Conservation (phyloP, 2,329 filamentous ascomycete species). For the Cyphellophora attinorum region DNA sequence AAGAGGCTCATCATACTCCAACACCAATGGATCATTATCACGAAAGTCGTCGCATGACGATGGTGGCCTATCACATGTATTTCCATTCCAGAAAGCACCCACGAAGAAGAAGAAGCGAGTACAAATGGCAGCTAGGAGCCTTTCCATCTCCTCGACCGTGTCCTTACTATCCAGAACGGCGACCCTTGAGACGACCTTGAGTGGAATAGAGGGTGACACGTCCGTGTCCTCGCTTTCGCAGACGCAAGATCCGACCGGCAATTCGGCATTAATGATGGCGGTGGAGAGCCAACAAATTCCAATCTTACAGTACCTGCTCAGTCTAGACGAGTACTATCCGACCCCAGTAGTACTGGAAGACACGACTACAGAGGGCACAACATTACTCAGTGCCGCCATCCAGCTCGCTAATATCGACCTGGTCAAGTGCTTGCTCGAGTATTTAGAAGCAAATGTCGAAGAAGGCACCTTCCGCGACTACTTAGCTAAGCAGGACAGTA, state of each 20-base stretch:
- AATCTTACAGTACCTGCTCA: conserved; percentile 69
- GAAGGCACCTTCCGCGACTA: conserved; percentile 55
- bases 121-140: conserved; percentile 78
- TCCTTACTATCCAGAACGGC: conserved; percentile 73
- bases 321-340: conserved; percentile 66
- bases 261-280: conserved; percentile 84
- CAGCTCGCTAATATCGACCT: conserved; percentile 70
- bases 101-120: conserved; percentile 57
- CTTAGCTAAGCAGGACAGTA: conserved; percentile 64
- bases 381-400: conserved; percentile 78
- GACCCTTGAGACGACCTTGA: conserved; percentile 65
- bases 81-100: conserved; percentile 63
- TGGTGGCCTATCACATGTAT: conserved; percentile 66
- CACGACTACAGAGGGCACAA: conserved; percentile 81
- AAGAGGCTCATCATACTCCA: conserved; percentile 13
- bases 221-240: conserved; percentile 59
- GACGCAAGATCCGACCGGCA: conserved; percentile 56
- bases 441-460: conserved; percentile 50
- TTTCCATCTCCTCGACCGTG: conserved; percentile 75
- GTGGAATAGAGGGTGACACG: conserved; percentile 72
- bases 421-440: conserved; percentile 65
- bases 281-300: conserved; percentile 62
- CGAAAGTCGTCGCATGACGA: conserved; percentile 29
- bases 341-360: conserved; percentile 65
- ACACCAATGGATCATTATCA: conserved; percentile 9